These are phyloP conservation scores for Colletotrichum sp. DNA, from an alignment of 2,329 filamentous ascomycete genomes.

Conservation along the genomic window DNA sequence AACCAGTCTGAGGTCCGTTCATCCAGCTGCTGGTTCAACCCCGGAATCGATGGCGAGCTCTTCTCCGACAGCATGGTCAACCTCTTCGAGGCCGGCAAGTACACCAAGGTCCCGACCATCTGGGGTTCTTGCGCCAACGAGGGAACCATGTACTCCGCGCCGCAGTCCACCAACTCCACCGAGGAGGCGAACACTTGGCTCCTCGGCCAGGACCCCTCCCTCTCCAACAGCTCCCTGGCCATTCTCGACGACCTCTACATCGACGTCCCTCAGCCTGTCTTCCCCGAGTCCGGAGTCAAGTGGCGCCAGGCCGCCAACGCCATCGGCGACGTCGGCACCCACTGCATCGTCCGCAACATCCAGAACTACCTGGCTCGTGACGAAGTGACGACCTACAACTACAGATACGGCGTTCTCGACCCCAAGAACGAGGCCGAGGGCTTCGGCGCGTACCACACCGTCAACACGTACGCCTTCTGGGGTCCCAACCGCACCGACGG, in stretches of 20 bases:
- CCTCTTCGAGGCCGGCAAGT: slow-evolving; percentile 51
- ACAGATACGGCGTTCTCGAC: slow-evolving; percentile 73
- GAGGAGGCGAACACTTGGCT: slow-evolving; percentile 37
- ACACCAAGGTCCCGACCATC: slow-evolving; percentile 59
- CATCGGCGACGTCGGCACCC: slow-evolving; percentile 40
- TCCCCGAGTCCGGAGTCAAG: slow-evolving; percentile 35
- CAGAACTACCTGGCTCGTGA: slow-evolving; percentile 32
- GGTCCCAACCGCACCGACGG: slow-evolving; percentile 61
- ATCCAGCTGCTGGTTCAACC: slow-evolving; percentile 27
- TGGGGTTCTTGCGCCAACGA: slow-evolving; percentile 45
- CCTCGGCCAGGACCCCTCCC: slow-evolving; percentile 36
- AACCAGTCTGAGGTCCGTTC: slow-evolving; percentile 26
- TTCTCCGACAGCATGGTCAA: slow-evolving; percentile 56
- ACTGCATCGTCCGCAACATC: slow-evolving; percentile 38
- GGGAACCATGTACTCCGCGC: slow-evolving; percentile 39
- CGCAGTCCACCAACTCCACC: slow-evolving; percentile 33
- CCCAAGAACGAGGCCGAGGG: slow-evolving; percentile 56
- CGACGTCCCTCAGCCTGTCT: slow-evolving; percentile 35
- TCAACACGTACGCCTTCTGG: slow-evolving; percentile 72
- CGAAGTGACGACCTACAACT: slow-evolving; percentile 62
- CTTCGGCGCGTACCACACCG: slow-evolving; percentile 69
- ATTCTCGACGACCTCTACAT: slow-evolving; percentile 40
- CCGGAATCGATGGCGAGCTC: slow-evolving; percentile 59
- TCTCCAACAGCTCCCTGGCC: slow-evolving; percentile 34
- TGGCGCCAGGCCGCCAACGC: slow-evolving; percentile 42